Evolutionary conservation across 148 eudicot genomes (phyloP), one percentile per base, ranked within the genome.

Genomic region (Rhododendron griersonianum): DNA sequence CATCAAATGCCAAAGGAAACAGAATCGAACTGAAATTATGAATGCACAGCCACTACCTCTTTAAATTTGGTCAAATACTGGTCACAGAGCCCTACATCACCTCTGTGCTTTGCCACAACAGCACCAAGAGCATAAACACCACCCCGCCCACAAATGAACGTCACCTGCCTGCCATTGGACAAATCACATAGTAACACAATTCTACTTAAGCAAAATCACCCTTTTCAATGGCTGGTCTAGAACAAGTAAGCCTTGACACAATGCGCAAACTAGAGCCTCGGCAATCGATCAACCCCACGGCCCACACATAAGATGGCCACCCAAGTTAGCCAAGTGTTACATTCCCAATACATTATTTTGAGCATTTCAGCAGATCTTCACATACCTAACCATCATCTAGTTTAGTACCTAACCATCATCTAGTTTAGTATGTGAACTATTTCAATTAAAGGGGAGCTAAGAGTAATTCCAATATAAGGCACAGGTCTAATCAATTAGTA

Each of bases 91-190:
- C 57, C 87, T 51, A 91, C 90, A 84, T 94, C 90, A 84, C 94
- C 93, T 28, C 85, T 85, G 85, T 93, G 92, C 84, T 92, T 90
- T 79, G 98, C 98, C 75, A 92, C 93, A 55, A 93, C 98, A 82
- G 99, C 98, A 91, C 99, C 98, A 51, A 96, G 93, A 80, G 98
- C 95, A 89, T 82, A 96, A 21, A 94, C 93, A 51, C 99, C 98
- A 87, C 96, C 93, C 69, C 90, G 91, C 69, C 99, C 99, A 67
- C 99, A 95, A 55, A 95, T 89, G 86, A 96, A 95, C 7, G 98
- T 94, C 86, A 92, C 96, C 75, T 90, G 91, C 90, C 98, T 95
- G 91, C 86, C 75, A 81, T 67, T 35, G 57, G 30, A 85, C 41
- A 81, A 59, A 81, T 80, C 4, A 84, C 83, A 55, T 23, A n/a